A percentile compares a stretch with the other conserved stretches of the same genome.
Conservation (phyloP, 2,329 filamentous ascomycete genomes). For the Pestalotiopsis sp. region DNA sequence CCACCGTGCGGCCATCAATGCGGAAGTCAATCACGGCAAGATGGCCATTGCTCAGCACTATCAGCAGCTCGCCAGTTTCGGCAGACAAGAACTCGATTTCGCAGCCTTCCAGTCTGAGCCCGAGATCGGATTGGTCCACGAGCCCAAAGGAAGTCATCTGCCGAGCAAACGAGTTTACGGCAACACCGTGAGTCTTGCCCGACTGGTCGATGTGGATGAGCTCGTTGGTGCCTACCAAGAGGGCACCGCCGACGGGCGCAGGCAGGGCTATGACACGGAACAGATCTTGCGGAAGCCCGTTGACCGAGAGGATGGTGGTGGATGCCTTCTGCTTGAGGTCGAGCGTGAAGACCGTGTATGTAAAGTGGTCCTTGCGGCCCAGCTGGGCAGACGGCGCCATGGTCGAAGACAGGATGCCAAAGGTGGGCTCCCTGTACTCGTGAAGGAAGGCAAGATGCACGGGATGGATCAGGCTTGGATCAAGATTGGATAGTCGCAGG, state of each 20-base stretch:
- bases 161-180: conserved; percentile 87
- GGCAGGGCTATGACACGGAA: conserved; percentile 82
- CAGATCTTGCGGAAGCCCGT: conserved; percentile 83
- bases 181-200: conserved; percentile 89
- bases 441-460: conserved; percentile 91
- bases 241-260: conserved; percentile 82
- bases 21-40: conserved; percentile 79
- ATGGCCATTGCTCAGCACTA: conserved; percentile 76
- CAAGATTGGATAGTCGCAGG: conserved; percentile 83
- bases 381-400: conserved; percentile 74
- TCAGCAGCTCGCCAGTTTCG: conserved; percentile 80
- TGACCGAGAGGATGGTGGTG: conserved; percentile 87
- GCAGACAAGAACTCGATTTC: conserved; percentile 75
- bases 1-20: conserved; percentile 89
- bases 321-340: conserved; percentile 93
- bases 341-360: conserved; percentile 92
- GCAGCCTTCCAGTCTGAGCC: conserved; percentile 80
- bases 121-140: conserved; percentile 81
- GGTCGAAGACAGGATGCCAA: conserved; percentile 87
- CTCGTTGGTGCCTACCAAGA: conserved; percentile 87
- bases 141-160: conserved; percentile 82
- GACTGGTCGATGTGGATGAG: conserved; percentile 95
- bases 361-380: conserved; percentile 81
- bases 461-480: conserved; percentile 84
- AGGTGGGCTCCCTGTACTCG: conserved; percentile 97